Percentiles rank a stretch among this genome's conserved stretches.
Evolutionary conservation across 495 filamentous ascomycete genomes (phyloP).

Genomic region (Penicillium canariense): DNA sequence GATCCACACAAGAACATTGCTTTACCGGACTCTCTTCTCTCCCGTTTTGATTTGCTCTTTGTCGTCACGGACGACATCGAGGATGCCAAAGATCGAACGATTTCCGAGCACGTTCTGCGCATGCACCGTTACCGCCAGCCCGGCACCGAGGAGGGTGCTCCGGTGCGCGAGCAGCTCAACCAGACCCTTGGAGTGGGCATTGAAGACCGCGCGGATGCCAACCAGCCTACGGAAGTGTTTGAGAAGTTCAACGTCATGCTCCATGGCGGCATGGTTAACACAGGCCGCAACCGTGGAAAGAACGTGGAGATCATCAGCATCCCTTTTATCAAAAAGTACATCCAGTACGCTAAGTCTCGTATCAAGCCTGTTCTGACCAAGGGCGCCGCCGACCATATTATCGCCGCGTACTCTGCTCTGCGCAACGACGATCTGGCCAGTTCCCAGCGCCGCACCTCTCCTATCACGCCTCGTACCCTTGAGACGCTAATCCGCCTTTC

Average conservation of each 20-base stretch:
- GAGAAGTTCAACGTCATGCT: slow-evolving; percentile 97
- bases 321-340: slow-evolving; percentile 99
- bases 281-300: slow-evolving; percentile 66
- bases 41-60: slow-evolving; percentile 98
- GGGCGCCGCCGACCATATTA: slow-evolving; percentile 88
- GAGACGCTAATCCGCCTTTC: slow-evolving; percentile 97
- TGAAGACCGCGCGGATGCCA: slow-evolving; percentile 70
- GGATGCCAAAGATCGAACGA: slow-evolving; percentile 80
- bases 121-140: slow-evolving; percentile 97
- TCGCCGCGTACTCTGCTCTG: slow-evolving; percentile 87
- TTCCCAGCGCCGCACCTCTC: slow-evolving; percentile 88
- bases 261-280: slow-evolving; percentile 83
- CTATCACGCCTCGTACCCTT: slow-evolving; percentile 94
- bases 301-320: slow-evolving; percentile 92
- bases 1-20: slow-evolving; percentile 99
- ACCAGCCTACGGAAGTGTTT: slow-evolving; percentile 80
- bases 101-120: slow-evolving; percentile 94
- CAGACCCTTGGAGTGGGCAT: slow-evolving; percentile 89
- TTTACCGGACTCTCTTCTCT: slow-evolving; percentile 92
- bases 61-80: slow-evolving; percentile 98
- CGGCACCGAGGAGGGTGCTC: slow-evolving; percentile 91
- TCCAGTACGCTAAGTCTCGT: slow-evolving; percentile 94
- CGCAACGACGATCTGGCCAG: slow-evolving; percentile 95
- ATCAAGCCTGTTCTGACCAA: slow-evolving; percentile 91
- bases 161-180: slow-evolving; percentile 81